Evolutionary conservation across 352 stramenopile genomes (phyloP), one percentile per base, ranked within the genome.

Genomic region (Aphanomyces astaci): DNA sequence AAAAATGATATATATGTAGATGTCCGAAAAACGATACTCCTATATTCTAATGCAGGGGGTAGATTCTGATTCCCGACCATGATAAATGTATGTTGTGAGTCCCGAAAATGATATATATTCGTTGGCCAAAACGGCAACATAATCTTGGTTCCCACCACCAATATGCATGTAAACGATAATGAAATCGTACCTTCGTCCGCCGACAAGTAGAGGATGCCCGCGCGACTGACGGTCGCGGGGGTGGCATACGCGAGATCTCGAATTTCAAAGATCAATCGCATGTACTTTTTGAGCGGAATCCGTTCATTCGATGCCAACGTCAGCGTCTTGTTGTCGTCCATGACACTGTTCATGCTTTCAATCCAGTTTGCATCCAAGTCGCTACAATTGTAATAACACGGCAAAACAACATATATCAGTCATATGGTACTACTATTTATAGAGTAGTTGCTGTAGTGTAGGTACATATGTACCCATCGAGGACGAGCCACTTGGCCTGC

Each of bases 231-330:
- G 0, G 95, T 98, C 11, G 95, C 94, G 4, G 95, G 95, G 4
- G 94, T 98, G 13, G 94, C 95, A 70, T 96, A 97, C 67, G 89
- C 88, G 13, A 98, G 78, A 77, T 98, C 90, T 19, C 90, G 84
- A 70, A 98, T 98, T 78, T 98, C 95, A 75, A 98, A 98, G 9
- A 98, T 79, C 49, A 98, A 76, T 17, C 93, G 82, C 94, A 98
- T 98, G 70, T 97, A 88, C 0, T 84, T 76, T 71, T 97, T 98
- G 0, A 98, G 76, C 4, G 93, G 94, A 70, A 98, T 98, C 31
- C 95, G 88, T 71, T 98, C 95, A 70, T 98, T 98, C 1, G 91
- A 98, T 3, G 92, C 93, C 32, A 94, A 77, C 2, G 85, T 94
- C 27, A 95, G 74, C 81, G 87, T 92, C 63, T 92, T 94, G 72